Base-by-base conservation (phyloP, 495 filamentous ascomycete species). In the Penicillium argentinense region DNA sequence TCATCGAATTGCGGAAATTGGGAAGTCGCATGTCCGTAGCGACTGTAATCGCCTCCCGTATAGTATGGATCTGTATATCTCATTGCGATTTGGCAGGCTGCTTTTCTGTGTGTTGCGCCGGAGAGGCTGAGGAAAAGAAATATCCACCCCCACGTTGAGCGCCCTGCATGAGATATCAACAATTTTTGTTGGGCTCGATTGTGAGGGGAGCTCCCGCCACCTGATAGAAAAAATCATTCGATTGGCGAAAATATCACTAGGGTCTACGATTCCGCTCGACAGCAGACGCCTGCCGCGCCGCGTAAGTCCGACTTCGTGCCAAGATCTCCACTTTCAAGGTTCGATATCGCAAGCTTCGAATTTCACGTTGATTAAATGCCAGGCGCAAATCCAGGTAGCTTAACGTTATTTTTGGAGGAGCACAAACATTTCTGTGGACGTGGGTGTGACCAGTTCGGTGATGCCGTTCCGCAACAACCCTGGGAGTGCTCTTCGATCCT, bases 1-100 rank as follows among this genome's bases (percentile, higher is more conserved):
- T 24, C 16, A 13, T 45, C 28, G 28, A 51, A 45, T 4, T 13
- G 14, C 14, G 48, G 48, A 17, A 41, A 24, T 14, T 34, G 30
- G 6, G 19, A 39, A 16, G 48, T 51, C 12, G 41, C 36, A 28
- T 27, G 13, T 21, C 48, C 41, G 34, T 45, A 51, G 3, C 48
- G 48, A 34, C 48, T 51, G n/a, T 41, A 45, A 3, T 45, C 41
- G 39, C 26, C 42, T 1, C 14, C 42, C 1, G 26, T 38, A 12
- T 49, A 21, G 9, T 34, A 22, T n/a, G 28, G 13, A 36, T 11
- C 47, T 33, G 17, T 5, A 33, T 5, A 14, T 33, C 14, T 4
- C 9, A 33, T n/a, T n/a, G n/a, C n/a, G n/a, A n/a, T n/a, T n/a
- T n/a, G n/a, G n/a, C n/a, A n/a, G n/a, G n/a, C n/a, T n/a, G n/a